A percentile compares a stretch with the other conserved stretches of the same genome.
These are phyloP conservation scores for Salinomyces thailandicus DNA, from an alignment of 2,329 filamentous ascomycete species.

Conservation along the genomic window DNA sequence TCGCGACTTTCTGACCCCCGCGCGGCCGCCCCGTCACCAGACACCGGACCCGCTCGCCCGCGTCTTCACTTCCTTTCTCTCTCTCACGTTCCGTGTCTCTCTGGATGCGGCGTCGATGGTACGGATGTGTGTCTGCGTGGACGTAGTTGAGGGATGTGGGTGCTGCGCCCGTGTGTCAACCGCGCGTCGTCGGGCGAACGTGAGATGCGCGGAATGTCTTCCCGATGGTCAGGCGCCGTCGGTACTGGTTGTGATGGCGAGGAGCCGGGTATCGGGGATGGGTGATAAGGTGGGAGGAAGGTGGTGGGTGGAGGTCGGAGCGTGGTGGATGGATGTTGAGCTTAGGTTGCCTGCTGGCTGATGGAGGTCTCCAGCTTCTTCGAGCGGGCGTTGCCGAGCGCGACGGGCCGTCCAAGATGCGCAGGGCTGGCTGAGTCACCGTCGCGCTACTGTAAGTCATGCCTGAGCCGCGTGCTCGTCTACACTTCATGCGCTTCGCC, in stretches of 20 bases:
- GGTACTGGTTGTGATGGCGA: slow-evolving; percentile 19
- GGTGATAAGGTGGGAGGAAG: too few species aligned
- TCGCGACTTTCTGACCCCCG: slow-evolving; percentile 17
- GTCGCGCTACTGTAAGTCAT: not conserved
- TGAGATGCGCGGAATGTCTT: slow-evolving; percentile 8
- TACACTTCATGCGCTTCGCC: too few species aligned
- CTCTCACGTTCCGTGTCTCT: not conserved
- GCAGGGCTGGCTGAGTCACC: not conserved
- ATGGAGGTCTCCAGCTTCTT: not conserved
- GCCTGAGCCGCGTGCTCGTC: not conserved
- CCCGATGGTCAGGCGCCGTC: slow-evolving; percentile 6
- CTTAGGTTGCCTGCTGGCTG: slow-evolving; percentile 4
- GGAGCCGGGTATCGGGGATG: slow-evolving; percentile 21
- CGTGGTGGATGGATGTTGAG: slow-evolving; percentile 9
- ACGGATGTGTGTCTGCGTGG: too few species aligned
- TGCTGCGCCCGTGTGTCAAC: too few species aligned
- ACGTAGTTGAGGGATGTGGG: too few species aligned
- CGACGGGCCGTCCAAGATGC: too few species aligned
- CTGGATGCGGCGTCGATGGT: slow-evolving; percentile 12
- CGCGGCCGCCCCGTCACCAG: slow-evolving; percentile 21
- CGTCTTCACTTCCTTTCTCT: slow-evolving; percentile 7
- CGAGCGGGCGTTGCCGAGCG: slow-evolving; percentile 1
- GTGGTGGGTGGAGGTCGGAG: slow-evolving; percentile 12
- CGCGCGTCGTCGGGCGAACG: slow-evolving; percentile 24
- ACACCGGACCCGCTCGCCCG: slow-evolving; percentile 8